These are phyloP conservation scores for Verbena officinalis DNA, from an alignment of 257 asterid species.

Conservation along the genomic window DNA sequence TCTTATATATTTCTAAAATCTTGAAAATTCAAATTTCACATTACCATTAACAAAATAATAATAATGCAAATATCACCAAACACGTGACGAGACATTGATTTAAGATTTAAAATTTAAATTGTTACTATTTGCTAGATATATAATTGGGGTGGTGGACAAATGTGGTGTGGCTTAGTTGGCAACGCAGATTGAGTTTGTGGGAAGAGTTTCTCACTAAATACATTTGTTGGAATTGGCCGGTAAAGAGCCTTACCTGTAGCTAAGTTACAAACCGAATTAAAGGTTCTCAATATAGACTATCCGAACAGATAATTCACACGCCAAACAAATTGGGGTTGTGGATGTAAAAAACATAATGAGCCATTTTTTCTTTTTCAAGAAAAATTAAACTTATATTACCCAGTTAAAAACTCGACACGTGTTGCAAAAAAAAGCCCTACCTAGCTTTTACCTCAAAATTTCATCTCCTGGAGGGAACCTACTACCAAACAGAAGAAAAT, in stretches of 20 bases:
- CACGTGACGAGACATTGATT: not conserved
- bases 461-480: not conserved
- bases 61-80: not conserved
- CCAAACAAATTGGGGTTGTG: no score
- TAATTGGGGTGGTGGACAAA: not conserved
- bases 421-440: no score
- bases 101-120: not conserved
- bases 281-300: no score
- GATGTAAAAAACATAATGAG: not conserved
- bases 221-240: no score
- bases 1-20: no score
- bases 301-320: no score
- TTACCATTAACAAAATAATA: not conserved
- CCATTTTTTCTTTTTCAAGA: not conserved
- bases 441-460: not conserved
- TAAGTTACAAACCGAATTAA: no score
- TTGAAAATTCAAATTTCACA: not conserved
- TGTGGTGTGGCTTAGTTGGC: no score
- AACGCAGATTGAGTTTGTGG: no score
- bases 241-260: no score
- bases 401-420: not conserved
- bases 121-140: not conserved
- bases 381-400: not conserved
- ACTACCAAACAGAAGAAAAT: conserved; percentile 13
- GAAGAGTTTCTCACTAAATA: no score